Evolutionary conservation across 371 early-diverging fungal species (phyloP).

Genomic region (Mucor piriformis): DNA sequence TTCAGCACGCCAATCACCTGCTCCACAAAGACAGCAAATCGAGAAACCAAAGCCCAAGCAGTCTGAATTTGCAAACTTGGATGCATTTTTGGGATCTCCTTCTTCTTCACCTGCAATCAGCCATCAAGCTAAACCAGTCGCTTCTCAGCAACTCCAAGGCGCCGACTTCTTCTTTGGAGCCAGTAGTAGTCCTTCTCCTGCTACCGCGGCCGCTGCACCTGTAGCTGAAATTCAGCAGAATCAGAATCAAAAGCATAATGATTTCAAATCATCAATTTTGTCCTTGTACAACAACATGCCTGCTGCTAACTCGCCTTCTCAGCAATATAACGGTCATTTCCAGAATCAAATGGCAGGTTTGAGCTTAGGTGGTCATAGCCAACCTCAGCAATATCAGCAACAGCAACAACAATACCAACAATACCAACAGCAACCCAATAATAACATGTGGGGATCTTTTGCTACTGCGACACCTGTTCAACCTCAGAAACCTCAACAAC

Average conservation of each 20-base stretch:
- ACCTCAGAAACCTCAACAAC: slow-evolving; percentile 22
- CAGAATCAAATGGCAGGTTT: slow-evolving; percentile 45
- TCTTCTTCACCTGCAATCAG: slow-evolving; percentile 23
- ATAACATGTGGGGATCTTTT: slow-evolving; percentile 25
- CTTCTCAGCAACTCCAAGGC: slow-evolving; percentile 38
- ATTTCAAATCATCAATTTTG: slow-evolving; percentile 61
- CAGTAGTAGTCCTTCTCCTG: slow-evolving; percentile 15
- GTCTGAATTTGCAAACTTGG: slow-evolving; percentile 44
- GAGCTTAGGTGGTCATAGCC: slow-evolving; percentile 26
- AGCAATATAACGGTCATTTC: slow-evolving; percentile 21
- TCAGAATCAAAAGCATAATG: slow-evolving; percentile 37
- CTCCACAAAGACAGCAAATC: slow-evolving; percentile 12
- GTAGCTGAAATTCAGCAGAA: slow-evolving; percentile 16
- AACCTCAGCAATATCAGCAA: slow-evolving; percentile 13
- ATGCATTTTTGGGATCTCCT: slow-evolving; percentile 45
- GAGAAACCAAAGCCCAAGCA: slow-evolving; percentile 25
- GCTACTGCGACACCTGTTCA: slow-evolving; percentile 17
- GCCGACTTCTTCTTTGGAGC: slow-evolving; percentile 46
- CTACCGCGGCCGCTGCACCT: slow-evolving; percentile 9
- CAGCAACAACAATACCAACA: slow-evolving; percentile 1
- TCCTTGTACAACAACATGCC: slow-evolving; percentile 50
- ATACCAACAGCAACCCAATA: background rate
- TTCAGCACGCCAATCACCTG: slow-evolving; percentile 18
- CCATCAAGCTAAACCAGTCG: slow-evolving; percentile 17
- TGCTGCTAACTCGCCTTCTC: slow-evolving; percentile 21